Conservation (phyloP, 371 early-diverging fungal species). For the Syncephalastrum racemosum region DNA sequence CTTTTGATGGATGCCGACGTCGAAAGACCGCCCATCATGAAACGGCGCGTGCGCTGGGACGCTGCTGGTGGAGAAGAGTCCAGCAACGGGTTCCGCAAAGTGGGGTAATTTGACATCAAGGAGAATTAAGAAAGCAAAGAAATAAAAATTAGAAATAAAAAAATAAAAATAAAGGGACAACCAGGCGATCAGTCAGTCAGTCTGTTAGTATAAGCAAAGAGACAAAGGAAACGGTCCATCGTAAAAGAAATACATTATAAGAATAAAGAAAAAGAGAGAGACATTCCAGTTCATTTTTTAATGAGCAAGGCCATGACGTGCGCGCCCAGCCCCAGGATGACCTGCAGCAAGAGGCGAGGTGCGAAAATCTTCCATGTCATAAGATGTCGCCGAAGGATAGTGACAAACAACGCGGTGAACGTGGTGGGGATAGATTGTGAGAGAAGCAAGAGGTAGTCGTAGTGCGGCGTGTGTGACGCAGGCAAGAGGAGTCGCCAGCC, state of each 20-base stretch:
- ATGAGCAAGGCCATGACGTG: too few species aligned
- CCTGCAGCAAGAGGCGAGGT: constrained; percentile 81
- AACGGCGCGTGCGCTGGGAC: background rate
- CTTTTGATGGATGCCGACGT: constrained; percentile 10
- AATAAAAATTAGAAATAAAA: background rate
- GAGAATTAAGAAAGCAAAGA: background rate
- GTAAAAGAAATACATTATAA: too few species aligned
- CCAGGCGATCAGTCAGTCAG: too few species aligned
- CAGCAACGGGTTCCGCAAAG: constrained; percentile 13
- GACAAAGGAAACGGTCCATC: too few species aligned
- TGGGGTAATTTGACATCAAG: constrained; percentile 15
- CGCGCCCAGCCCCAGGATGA: constrained; percentile 32
- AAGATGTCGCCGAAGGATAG: constrained; percentile 76
- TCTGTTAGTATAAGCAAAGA: too few species aligned
- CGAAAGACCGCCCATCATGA: background rate
- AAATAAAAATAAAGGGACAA: background rate
- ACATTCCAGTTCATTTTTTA: too few species aligned
- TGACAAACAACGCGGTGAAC: constrained; percentile 56
- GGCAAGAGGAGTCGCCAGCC: constrained; percentile 32
- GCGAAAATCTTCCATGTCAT: constrained; percentile 97
- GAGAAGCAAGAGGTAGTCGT: constrained; percentile 34
- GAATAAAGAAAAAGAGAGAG: too few species aligned
- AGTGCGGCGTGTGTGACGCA: background rate
- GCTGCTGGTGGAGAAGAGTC: constrained; percentile 6
- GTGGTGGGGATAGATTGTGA: constrained; percentile 53